These are phyloP conservation scores for Podosphaera xanthii DNA, from an alignment of 2,329 filamentous ascomycete species.

Conservation along the genomic window DNA sequence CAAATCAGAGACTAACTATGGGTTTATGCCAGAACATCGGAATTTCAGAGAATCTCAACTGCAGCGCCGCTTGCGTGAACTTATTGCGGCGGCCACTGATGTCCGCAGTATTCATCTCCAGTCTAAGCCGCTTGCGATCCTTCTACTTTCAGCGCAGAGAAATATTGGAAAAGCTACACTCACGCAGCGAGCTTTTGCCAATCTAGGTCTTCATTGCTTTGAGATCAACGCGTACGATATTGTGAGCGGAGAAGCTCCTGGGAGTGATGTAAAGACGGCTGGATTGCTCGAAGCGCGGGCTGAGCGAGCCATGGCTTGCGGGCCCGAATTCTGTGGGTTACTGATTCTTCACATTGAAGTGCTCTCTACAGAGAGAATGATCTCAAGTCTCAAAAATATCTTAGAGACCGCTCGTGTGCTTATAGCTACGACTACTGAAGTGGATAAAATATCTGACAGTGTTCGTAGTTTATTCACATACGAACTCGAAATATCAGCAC, in stretches of 20 bases:
- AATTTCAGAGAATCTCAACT: slow-evolving; percentile 32
- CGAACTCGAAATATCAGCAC: slow-evolving; percentile 79
- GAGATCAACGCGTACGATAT: slow-evolving; percentile 82
- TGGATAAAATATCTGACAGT: slow-evolving; percentile 81
- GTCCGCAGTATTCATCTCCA: slow-evolving; percentile 66
- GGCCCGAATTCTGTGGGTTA: slow-evolving; percentile 58
- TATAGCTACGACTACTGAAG: slow-evolving; percentile 82
- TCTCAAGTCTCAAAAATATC: slow-evolving; percentile 63
- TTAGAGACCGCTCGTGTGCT: slow-evolving; percentile 59
- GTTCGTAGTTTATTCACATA: slow-evolving; percentile 84
- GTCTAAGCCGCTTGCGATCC: slow-evolving; percentile 68
- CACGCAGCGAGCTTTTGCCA: slow-evolving; percentile 54
- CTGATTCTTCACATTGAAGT: slow-evolving; percentile 82
- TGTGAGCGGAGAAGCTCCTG: slow-evolving; percentile 68
- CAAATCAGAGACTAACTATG: slow-evolving; percentile 21
- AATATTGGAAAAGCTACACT: slow-evolving; percentile 80
- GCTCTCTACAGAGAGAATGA: slow-evolving; percentile 75
- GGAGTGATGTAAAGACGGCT: slow-evolving; percentile 85
- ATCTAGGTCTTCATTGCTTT: slow-evolving; percentile 79
- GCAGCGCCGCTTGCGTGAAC: slow-evolving; percentile 52
- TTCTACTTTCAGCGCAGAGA: slow-evolving; percentile 77
- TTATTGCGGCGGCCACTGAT: slow-evolving; percentile 76
- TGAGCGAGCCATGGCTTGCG: slow-evolving; percentile 74
- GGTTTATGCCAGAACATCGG: slow-evolving; percentile 22
- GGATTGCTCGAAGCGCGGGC: slow-evolving; percentile 71